Conservation (phyloP, 768 basidiomycete species). For the Boletus fagicola region DNA sequence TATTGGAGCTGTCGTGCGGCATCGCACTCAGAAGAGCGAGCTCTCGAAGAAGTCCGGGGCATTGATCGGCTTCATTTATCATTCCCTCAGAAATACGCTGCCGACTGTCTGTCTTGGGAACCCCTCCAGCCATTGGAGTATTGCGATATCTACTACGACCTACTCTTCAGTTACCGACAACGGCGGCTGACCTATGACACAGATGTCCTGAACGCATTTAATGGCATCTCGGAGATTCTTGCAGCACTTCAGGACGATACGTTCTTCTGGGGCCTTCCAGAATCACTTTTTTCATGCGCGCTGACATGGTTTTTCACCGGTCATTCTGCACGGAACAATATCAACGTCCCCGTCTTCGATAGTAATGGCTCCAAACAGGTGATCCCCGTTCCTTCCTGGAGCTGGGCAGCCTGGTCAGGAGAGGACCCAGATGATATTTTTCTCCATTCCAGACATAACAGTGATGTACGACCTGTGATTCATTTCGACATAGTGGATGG, state of each 20-base stretch:
- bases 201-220: conserved; percentile 17
- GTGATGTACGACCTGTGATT: neutral
- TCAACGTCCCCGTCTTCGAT: conserved; percentile 2
- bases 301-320: conserved; percentile 9
- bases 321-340: neutral
- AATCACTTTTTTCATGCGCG: conserved; percentile 12
- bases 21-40: conserved; percentile 13
- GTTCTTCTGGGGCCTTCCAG: conserved; percentile 18
- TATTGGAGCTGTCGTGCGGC: conserved; percentile 17
- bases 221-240: conserved; percentile 14
- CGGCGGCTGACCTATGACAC: conserved; percentile 14
- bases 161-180: conserved; percentile 10
- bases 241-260: conserved; percentile 8
- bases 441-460: neutral
- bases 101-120: neutral
- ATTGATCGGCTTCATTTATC: neutral
- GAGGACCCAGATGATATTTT: neutral
- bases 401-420: conserved; percentile 15
- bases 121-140: neutral
- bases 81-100: neutral
- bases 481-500: conserved; percentile 10
- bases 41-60: conserved; percentile 2
- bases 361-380: conserved; percentile 4
- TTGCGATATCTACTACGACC: neutral
- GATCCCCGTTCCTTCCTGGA: conserved; percentile 19